phyloP scores from a whole-genome alignment of 73 alveolate genomes.

The Uronychia setigera region DNA sequence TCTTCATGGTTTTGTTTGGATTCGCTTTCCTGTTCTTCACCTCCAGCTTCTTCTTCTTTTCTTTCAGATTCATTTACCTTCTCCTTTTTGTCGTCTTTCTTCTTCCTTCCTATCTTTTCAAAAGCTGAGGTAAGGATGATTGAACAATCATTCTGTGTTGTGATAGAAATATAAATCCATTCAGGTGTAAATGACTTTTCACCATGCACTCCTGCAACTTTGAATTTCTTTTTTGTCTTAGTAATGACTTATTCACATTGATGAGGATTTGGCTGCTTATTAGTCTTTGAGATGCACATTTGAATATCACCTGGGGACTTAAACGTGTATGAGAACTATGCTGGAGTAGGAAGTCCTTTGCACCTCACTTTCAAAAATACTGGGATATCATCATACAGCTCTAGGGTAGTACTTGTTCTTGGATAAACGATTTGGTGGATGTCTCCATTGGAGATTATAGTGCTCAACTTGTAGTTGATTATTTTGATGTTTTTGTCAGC shows the following conservation, averaged over 20 bases:
- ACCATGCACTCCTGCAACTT: background rate
- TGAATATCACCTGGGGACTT: background rate
- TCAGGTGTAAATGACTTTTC: background rate
- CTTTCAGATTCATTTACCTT: background rate
- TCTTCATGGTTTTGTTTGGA: too few species aligned
- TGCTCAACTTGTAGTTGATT: background rate
- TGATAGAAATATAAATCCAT: background rate
- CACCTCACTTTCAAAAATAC: background rate
- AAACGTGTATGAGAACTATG: background rate
- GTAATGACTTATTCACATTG: background rate
- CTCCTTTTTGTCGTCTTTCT: too few species aligned
- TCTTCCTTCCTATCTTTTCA: too few species aligned
- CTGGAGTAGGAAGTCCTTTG: background rate
- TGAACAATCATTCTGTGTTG: background rate
- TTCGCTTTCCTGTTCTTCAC: too few species aligned
- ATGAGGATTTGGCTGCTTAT: background rate
- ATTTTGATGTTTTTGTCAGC: background rate
- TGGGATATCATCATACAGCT: background rate
- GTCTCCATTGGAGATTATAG: background rate
- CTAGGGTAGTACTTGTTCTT: background rate
- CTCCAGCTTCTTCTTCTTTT: too few species aligned
- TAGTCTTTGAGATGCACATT: background rate
- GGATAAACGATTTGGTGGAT: background rate
- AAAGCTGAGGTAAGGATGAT: too few species aligned
- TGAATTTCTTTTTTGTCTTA: background rate